Evolutionary conservation across 1,284 basidiomycete genomes (phyloP).

Genomic region (Mycosarcoma maydis): DNA sequence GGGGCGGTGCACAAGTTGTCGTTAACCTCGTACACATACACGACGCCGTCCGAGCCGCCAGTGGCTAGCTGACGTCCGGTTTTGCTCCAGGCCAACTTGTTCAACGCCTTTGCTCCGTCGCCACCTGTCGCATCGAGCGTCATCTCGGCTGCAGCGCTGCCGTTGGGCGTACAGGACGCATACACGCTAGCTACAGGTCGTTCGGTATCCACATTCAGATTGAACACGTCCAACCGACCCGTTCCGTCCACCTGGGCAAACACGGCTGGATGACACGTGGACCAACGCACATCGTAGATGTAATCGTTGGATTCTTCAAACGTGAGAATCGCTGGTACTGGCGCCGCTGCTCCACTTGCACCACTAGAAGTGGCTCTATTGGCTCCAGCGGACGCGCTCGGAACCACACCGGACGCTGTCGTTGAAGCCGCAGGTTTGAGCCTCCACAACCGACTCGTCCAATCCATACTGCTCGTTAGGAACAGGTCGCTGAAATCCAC

Average conservation of each 20-base stretch:
- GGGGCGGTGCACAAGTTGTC: constrained; percentile 32
- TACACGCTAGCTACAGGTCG: constrained; percentile 12
- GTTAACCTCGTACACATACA: constrained; percentile 81
- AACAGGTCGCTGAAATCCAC: constrained; percentile 96
- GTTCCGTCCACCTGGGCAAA: constrained; percentile 94
- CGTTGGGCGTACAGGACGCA: neutral
- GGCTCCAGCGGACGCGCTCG: neutral
- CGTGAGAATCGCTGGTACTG: constrained; percentile 12
- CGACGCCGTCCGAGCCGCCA: constrained; percentile 87
- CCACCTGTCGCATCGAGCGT: neutral
- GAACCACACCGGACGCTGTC: neutral
- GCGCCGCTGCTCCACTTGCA: neutral
- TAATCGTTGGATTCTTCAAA: constrained; percentile 97
- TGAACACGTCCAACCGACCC: constrained; percentile 95
- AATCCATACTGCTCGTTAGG: constrained; percentile 71
- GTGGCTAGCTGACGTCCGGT: constrained; percentile 84
- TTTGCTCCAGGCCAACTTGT: constrained; percentile 95
- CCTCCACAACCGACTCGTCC: constrained; percentile 60
- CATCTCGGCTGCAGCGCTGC: neutral
- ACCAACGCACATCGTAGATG: constrained; percentile 99
- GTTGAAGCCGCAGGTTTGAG: constrained; percentile 4
- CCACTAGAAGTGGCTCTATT: too few species aligned
- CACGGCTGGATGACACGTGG: constrained; percentile 89
- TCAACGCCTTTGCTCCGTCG: constrained; percentile 74
- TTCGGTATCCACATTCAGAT: constrained; percentile 92